Base-by-base conservation (phyloP, 2,329 filamentous ascomycete genomes). In the Colletotrichum sojae region DNA sequence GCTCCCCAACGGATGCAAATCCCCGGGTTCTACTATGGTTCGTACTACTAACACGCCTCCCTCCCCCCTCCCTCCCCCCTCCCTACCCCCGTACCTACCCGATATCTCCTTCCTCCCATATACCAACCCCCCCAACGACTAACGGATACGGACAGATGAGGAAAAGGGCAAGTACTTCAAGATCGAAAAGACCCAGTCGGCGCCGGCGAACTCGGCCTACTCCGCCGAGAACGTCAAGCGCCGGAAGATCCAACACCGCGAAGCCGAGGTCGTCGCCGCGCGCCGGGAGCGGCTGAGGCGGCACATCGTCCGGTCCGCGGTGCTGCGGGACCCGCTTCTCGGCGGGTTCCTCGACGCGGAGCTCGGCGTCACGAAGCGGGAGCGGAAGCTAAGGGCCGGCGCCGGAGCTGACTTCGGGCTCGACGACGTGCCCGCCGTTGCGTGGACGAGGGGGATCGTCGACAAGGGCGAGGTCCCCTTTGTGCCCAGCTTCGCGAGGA, bases 151-250 rank as follows among this genome's bases (percentile, higher is more conserved):
- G 54, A 20, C 8, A 89, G 88, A 90, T 69, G 59, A 78, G 15
- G 84, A 84, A 51, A 92, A 89, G 77, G 85, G 85, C 45, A 91
- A 88, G 71, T 93, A 92, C 75, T 93, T 92, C 78, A 90, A 89
- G 73, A 86, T 93, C 57, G 88, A 91, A 75, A 85, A 84, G 53
- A 83, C 87, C 46, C 83, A 86, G 63, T 83, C 83, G 16, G 88
- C 88, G 0, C 84, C 88, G 0, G 71, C 80, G 2, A 78, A 77
- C 8, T 82, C 86, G 0, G 78, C 83, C 16, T 92, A 90, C 81
- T 89, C 89, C 9, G 79, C 83, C n/a, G 82, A 87, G 53, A 84
- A 84, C 6, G 86, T 91, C 64, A 90, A 88, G 78, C 83, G 83
- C 71, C 88, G 88, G 60, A 84, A 84, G 69, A 71, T 81, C 3